Conservation (phyloP, 2,329 filamentous ascomycete species). For the Arthrinium phaeospermum region DNA sequence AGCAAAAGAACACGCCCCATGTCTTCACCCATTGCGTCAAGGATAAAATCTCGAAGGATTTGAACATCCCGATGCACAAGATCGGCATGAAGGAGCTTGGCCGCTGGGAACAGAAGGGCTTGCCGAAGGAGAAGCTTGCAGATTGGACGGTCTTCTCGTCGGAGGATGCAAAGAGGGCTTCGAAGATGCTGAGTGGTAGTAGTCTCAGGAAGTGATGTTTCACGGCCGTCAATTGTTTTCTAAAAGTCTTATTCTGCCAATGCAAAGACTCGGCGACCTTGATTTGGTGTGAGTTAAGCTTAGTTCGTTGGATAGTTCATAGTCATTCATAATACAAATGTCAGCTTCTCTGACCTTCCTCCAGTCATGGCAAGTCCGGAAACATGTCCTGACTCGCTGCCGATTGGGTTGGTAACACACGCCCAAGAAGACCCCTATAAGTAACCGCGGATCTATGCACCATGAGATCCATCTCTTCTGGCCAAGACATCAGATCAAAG, state of each 20-base stretch:
- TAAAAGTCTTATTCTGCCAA: neutral
- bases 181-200: slow-evolving; percentile 25
- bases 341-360: neutral
- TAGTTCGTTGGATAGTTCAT: neutral
- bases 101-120: slow-evolving; percentile 30
- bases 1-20: neutral
- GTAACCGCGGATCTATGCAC: neutral
- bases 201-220: neutral
- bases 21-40: slow-evolving; percentile 25
- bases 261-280: neutral
- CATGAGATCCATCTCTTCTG: neutral
- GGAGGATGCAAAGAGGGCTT: slow-evolving; percentile 26
- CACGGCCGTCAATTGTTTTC: neutral
- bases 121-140: slow-evolving; percentile 29
- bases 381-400: neutral
- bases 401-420: neutral
- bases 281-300: neutral
- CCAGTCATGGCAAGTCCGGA: neutral
- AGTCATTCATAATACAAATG: neutral
- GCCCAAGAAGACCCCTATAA: neutral
- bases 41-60: slow-evolving; percentile 34
- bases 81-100: slow-evolving; percentile 27
- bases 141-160: slow-evolving; percentile 29
- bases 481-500: neutral
- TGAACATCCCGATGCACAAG: slow-evolving; percentile 32